Base-by-base conservation (phyloP, 768 basidiomycete species). In the Coprinopsis strossmayeri region DNA sequence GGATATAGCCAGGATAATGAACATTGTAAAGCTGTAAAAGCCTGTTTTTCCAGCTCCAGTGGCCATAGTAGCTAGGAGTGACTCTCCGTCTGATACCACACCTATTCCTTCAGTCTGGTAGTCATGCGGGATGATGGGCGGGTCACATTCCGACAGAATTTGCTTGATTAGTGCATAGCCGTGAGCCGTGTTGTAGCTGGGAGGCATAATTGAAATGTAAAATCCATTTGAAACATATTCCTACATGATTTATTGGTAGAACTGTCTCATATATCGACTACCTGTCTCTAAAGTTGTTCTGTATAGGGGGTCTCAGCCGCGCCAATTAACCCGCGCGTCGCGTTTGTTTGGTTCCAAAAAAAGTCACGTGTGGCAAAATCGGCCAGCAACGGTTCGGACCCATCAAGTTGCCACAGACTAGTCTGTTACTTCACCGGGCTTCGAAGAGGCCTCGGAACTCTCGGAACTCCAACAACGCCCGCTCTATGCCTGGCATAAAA, bases 101-200 rank as follows among this genome's bases (percentile, higher is more conserved):
- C 50, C 46, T 20, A 60, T 35, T 2, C 59, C 57, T 11, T 58
- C 56, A 17, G 46, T 30, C 26, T 59, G 58, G 45, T 58, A 57
- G 51, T 50, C 50, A 37, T 59, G 59, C 17, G 55, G 55, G 20
- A 40, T 21, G 40, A 59, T 48, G 32, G 56, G 53, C 11, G 49
- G 41, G 13, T 50, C 3, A 9, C 17, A 4, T 2, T 44, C 3
- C 2, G 1, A 15, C 5, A 50, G 34, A 37, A 50, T 50, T 7
- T 44, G 30, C 30, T 32, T 32, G 7, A 32, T 15, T 15, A 32
- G 30, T 15, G 15, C 9, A 32, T 32, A 15, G 15, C 30, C 30
- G 7, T 32, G 9, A 7, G 30, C 9, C 7, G 30, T 7, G 30
- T 32, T 32, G 15, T 32, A 32, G 15, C 7, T 15, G 15, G 9